A percentile compares a stretch with the other conserved stretches of the same genome.
Evolutionary conservation across 441 rosid genomes (phyloP).

Genomic region (Jatropha multifida): DNA sequence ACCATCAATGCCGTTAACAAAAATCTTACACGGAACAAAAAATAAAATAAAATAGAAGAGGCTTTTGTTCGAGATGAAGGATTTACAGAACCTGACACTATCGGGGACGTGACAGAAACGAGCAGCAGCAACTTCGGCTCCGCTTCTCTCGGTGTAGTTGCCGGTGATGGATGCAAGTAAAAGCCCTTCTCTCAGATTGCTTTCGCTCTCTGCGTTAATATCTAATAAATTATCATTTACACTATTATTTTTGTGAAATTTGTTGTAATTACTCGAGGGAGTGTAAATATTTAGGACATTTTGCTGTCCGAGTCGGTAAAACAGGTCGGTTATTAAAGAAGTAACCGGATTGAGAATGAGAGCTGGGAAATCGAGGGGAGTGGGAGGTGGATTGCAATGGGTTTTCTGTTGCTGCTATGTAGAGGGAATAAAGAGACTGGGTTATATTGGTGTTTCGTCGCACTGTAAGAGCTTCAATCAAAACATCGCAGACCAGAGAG

Average conservation of each 20-base stretch:
- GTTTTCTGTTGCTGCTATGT: slow-evolving; percentile 37
- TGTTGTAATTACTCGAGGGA: slow-evolving; percentile 19
- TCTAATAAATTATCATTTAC: slow-evolving; percentile 15
- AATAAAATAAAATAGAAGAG: slow-evolving; percentile 3
- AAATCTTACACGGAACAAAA: slow-evolving; percentile 32
- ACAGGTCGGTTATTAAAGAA: slow-evolving; percentile 80
- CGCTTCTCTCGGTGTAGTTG: slow-evolving; percentile 61
- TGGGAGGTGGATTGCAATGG: slow-evolving; percentile 27
- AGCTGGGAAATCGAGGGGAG: slow-evolving; percentile 67
- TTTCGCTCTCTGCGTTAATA: slow-evolving; percentile 62
- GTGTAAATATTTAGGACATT: slow-evolving; percentile 25
- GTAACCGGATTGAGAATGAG: slow-evolving; percentile 86
- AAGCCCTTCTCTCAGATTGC: slow-evolving; percentile 82
- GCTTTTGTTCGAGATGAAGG: slow-evolving; percentile 35
- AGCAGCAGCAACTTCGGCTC: slow-evolving; percentile 85
- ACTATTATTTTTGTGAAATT: background rate
- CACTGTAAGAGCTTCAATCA: no score
- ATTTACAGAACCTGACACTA: slow-evolving; percentile 61
- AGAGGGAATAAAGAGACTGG: slow-evolving; percentile 38
- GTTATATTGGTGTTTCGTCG: slow-evolving; percentile 32
- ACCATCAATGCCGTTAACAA: slow-evolving; percentile 32
- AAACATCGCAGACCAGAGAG: no score
- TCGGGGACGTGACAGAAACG: slow-evolving; percentile 85
- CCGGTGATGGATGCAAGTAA: slow-evolving; percentile 81
- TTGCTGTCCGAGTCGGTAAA: slow-evolving; percentile 57